A percentile compares a stretch with the other conserved stretches of the same genome.
Conservation (phyloP, 495 filamentous ascomycete species). For the Lasiosphaeriaceae sp. region DNA sequence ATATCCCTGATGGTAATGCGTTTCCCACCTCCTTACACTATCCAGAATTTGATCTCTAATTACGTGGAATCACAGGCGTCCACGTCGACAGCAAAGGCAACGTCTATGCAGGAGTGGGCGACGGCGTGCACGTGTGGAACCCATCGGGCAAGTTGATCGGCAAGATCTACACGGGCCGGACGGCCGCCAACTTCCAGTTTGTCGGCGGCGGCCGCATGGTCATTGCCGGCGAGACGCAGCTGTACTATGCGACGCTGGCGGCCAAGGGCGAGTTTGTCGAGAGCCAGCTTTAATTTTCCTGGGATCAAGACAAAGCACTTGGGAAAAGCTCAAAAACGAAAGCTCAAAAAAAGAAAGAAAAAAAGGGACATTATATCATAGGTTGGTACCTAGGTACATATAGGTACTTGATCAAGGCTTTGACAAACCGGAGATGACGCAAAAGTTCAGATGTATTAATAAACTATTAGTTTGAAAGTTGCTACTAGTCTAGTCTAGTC, state of each 20-base stretch:
- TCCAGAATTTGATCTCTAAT: not conserved
- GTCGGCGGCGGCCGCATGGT: slow-evolving; percentile 51
- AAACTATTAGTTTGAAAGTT: too few relatives aligned
- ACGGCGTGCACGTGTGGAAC: slow-evolving; percentile 61
- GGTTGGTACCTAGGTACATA: too few relatives aligned
- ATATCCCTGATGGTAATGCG: slow-evolving; percentile 51
- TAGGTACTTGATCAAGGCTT: too few relatives aligned
- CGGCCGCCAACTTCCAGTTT: slow-evolving; percentile 55
- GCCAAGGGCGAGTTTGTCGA: slow-evolving; percentile 31
- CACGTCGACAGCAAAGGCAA: slow-evolving; percentile 58
- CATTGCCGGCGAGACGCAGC: slow-evolving; percentile 44
- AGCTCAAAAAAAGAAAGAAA: too few relatives aligned
- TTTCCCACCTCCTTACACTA: not conserved
- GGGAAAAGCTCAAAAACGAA: too few relatives aligned
- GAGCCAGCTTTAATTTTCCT: slow-evolving; percentile 10
- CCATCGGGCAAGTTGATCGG: slow-evolving; percentile 54
- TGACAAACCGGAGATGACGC: too few relatives aligned
- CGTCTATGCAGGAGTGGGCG: slow-evolving; percentile 57
- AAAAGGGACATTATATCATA: too few relatives aligned
- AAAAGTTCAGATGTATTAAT: too few relatives aligned
- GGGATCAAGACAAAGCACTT: too few relatives aligned
- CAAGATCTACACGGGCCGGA: slow-evolving; percentile 48
- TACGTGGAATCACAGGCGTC: slow-evolving; percentile 24
- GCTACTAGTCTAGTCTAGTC: too few relatives aligned
- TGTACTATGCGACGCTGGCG: slow-evolving; percentile 46